Evolutionary conservation across 2,329 filamentous ascomycete genomes (phyloP).

Genomic region (Fusarium sp.): DNA sequence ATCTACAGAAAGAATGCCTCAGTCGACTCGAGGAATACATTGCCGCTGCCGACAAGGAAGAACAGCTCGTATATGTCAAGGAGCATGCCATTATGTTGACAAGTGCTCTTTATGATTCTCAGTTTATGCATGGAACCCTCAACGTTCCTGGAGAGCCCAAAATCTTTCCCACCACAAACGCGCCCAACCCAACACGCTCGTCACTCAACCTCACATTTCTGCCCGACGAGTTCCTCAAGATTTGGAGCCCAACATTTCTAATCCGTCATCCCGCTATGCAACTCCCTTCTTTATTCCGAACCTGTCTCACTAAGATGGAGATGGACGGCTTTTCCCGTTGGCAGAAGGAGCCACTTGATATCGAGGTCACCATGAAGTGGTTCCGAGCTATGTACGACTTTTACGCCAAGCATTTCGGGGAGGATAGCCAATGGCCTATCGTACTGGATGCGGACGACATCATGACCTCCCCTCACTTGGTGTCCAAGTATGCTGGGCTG

Average conservation of each 20-base stretch:
- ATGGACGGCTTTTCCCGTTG: not conserved
- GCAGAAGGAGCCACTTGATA: slow-evolving; percentile 3
- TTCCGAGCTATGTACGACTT: slow-evolving; percentile 31
- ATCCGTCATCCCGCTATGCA: slow-evolving; percentile 34
- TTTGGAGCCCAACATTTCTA: slow-evolving; percentile 38
- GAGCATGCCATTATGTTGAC: slow-evolving; percentile 32
- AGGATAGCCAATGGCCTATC: slow-evolving; percentile 32
- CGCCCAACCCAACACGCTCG: slow-evolving; percentile 21
- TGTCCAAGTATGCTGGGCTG: slow-evolving; percentile 25
- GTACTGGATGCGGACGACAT: slow-evolving; percentile 37
- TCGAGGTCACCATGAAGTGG: slow-evolving; percentile 31
- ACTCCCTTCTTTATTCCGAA: slow-evolving; percentile 33
- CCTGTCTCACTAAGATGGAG: slow-evolving; percentile 4
- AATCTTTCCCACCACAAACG: not conserved
- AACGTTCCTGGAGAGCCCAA: slow-evolving; percentile 1
- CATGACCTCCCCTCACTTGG: slow-evolving; percentile 25
- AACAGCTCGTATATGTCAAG: slow-evolving; percentile 25
- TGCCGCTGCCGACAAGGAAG: slow-evolving; percentile 23
- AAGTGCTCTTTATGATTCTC: slow-evolving; percentile 17
- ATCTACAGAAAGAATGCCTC: slow-evolving; percentile 10
- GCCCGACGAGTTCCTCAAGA: slow-evolving; percentile 38
- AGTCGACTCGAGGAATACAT: slow-evolving; percentile 28
- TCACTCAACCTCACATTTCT: slow-evolving; percentile 31
- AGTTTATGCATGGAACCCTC: not conserved
- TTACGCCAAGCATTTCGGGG: slow-evolving; percentile 14